Conservation (phyloP, 2,329 filamentous ascomycete genomes). For the Xylaria sp. region DNA sequence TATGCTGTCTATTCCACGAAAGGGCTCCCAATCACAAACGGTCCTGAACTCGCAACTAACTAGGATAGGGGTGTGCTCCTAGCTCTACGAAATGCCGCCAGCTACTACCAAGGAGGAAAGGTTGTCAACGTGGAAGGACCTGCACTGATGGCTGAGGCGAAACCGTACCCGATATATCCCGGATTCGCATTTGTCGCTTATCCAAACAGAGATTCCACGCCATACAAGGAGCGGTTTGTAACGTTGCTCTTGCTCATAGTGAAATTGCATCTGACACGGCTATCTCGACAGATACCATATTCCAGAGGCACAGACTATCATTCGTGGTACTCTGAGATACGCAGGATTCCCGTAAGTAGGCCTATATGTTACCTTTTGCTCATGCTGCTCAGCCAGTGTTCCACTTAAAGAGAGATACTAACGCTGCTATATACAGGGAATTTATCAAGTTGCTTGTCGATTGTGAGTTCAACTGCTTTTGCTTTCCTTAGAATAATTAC, state of each 20-base stretch:
- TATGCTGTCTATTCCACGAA: not conserved
- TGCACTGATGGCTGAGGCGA: constrained; percentile 86
- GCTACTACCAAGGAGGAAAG: constrained; percentile 83
- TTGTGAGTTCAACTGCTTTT: constrained; percentile 21
- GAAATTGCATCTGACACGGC: not conserved
- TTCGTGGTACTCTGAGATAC: constrained; percentile 84
- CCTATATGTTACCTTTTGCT: not conserved
- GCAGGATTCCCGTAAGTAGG: constrained; percentile 76
- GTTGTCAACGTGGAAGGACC: constrained; percentile 67
- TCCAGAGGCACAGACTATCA: constrained; percentile 87
- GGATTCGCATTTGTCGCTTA: constrained; percentile 88
- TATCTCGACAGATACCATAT: constrained; percentile 73
- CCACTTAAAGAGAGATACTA: not conserved
- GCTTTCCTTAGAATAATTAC: not conserved
- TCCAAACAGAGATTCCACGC: constrained; percentile 89
- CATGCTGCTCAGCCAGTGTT: not conserved
- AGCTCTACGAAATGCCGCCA: constrained; percentile 86
- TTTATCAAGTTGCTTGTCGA: constrained; percentile 90
- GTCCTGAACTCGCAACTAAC: not conserved
- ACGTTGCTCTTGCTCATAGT: not conserved
- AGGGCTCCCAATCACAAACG: not conserved
- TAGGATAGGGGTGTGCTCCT: constrained; percentile 75
- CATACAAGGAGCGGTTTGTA: constrained; percentile 76
- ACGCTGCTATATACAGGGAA: constrained; percentile 55
- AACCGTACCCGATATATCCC: constrained; percentile 86